Evolutionary conservation across 768 basidiomycete species (phyloP).

Genomic region (Lentinula boryana): DNA sequence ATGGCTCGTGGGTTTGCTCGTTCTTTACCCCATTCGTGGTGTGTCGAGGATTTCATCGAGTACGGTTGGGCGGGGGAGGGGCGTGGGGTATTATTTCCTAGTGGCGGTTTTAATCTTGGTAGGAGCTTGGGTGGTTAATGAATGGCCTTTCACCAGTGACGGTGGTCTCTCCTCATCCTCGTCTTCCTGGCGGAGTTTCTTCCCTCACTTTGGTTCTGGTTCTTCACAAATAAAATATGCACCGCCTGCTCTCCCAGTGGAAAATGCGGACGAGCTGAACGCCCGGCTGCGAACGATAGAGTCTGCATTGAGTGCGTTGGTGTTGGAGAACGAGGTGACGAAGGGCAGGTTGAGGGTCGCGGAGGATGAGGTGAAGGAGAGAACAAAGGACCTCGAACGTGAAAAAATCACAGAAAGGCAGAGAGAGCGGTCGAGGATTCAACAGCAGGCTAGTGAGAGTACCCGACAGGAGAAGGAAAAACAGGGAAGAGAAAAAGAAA

Average conservation of each 20-base stretch:
- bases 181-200: neutral
- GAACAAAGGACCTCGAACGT: neutral
- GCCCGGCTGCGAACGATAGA: conserved; percentile 61
- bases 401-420: neutral
- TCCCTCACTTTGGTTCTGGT: conserved; percentile 27
- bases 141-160: conserved; percentile 14
- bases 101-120: conserved; percentile 35
- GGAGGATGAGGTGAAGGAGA: conserved; percentile 18
- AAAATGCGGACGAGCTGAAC: conserved; percentile 62
- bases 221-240: conserved; percentile 32
- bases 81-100: conserved; percentile 23
- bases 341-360: conserved; percentile 13
- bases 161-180: conserved; percentile 12
- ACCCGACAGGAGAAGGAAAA: no score
- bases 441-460: neutral
- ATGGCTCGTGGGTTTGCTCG: conserved; percentile 36
- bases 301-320: conserved; percentile 52
- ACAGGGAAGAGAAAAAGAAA: no score
- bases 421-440: neutral
- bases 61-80: conserved; percentile 10
- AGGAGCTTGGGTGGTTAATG: conserved; percentile 37
- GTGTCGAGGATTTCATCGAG: conserved; percentile 20
- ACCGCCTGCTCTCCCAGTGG: conserved; percentile 52
- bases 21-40: conserved; percentile 43
- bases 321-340: conserved; percentile 45